These are phyloP conservation scores for Galerina marginata DNA, from an alignment of 768 basidiomycete genomes.

Conservation along the genomic window DNA sequence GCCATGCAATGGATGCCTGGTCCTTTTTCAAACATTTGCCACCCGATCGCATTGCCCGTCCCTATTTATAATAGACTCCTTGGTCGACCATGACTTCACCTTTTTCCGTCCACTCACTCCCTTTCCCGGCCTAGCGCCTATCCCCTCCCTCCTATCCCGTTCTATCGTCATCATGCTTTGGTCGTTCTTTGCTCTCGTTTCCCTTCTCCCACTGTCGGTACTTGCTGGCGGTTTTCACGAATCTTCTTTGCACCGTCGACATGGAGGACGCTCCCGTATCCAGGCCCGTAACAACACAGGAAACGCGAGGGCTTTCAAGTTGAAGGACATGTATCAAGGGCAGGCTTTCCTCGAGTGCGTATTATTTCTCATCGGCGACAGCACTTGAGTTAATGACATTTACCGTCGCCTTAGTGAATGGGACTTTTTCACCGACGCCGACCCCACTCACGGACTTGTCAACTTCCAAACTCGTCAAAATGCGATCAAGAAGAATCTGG, in stretches of 20 bases:
- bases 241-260: conserved; percentile 22
- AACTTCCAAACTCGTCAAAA: conserved; percentile 55
- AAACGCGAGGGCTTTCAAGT: conserved; percentile 26
- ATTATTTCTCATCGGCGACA: background rate
- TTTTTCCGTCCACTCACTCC: conserved; percentile 12
- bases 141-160: conserved; percentile 2
- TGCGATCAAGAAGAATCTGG: conserved; percentile 58
- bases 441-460: conserved; percentile 77
- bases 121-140: conserved; percentile 14
- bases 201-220: conserved; percentile 24
- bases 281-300: conserved; percentile 26
- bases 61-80: conserved; percentile 17
- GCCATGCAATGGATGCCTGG: background rate
- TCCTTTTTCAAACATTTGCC: background rate
- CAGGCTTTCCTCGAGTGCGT: conserved; percentile 66
- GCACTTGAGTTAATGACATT: background rate
- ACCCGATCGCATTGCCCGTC: conserved; percentile 7
- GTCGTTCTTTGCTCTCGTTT: conserved; percentile 21
- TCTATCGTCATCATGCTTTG: conserved; percentile 18
- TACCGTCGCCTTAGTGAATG: conserved; percentile 50
- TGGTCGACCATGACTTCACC: conserved; percentile 2
- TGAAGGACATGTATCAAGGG: conserved; percentile 47
- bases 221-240: conserved; percentile 38
- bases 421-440: conserved; percentile 65
- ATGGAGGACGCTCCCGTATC: conserved; percentile 27